Conservation (phyloP, 2,329 filamentous ascomycete genomes). For the Thelonectria olida region DNA sequence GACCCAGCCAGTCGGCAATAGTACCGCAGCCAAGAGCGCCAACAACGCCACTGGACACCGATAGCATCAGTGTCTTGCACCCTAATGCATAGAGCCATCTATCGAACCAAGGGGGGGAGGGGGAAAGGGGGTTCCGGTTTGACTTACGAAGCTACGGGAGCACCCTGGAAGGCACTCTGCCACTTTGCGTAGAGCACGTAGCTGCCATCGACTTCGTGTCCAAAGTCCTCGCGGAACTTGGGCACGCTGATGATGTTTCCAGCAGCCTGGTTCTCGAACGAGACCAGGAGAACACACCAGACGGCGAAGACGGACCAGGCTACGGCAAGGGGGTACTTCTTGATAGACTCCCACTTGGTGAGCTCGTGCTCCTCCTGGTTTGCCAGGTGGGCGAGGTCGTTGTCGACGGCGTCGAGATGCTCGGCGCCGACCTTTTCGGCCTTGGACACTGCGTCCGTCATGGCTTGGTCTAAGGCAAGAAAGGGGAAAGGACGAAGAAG, state of each 20-base stretch:
- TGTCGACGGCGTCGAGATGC: conserved; percentile 21
- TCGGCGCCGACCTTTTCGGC: conserved; percentile 28
- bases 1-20: conserved; percentile 49
- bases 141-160: conserved; percentile 49
- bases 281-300: conserved; percentile 50
- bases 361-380: conserved; percentile 42
- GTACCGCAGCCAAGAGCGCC: conserved; percentile 46
- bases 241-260: conserved; percentile 55
- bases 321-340: conserved; percentile 37
- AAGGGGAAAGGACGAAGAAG: neutral
- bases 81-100: neutral
- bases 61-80: neutral
- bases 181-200: conserved; percentile 54
- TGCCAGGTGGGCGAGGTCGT: conserved; percentile 32
- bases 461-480: neutral
- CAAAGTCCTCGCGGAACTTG: conserved; percentile 56
- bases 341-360: conserved; percentile 33
- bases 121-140: neutral
- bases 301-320: conserved; percentile 51
- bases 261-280: conserved; percentile 53
- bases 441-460: conserved; percentile 10
- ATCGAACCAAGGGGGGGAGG: neutral
- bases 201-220: conserved; percentile 43
- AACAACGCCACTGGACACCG: conserved; percentile 27
- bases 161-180: conserved; percentile 55